These are phyloP conservation scores for Daldinia bambusicola DNA, from an alignment of 495 filamentous ascomycete genomes.

Conservation along the genomic window DNA sequence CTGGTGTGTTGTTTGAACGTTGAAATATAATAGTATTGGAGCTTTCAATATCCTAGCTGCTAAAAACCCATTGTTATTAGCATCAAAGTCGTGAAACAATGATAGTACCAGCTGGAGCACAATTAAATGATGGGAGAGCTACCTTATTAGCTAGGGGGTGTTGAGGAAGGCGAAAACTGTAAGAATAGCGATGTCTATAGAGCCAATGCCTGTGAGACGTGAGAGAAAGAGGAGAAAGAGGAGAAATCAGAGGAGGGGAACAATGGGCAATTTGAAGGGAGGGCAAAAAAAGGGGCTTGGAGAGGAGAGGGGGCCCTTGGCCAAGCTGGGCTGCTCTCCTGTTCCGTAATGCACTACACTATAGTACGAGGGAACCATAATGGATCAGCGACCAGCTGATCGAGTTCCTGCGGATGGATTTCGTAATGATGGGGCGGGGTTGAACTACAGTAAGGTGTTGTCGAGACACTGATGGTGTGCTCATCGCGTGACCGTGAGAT, in stretches of 20 bases:
- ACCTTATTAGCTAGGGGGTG: constrained; percentile 41
- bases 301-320: constrained; percentile 24
- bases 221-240: constrained; percentile 30
- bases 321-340: constrained; percentile 18
- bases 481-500: constrained; percentile 42
- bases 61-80: constrained; percentile 10
- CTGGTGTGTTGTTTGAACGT: constrained; percentile 16
- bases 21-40: constrained; percentile 21
- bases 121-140: constrained; percentile 14
- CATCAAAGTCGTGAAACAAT: background rate
- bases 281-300: constrained; percentile 41
- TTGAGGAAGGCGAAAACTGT: constrained; percentile 34
- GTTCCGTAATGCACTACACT: constrained; percentile 13
- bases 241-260: constrained; percentile 38
- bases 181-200: constrained; percentile 40
- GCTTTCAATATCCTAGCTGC: constrained; percentile 26
- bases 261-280: constrained; percentile 38
- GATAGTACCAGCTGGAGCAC: background rate
- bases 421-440: constrained; percentile 44
- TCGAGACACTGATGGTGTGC: constrained; percentile 41
- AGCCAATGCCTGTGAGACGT: constrained; percentile 43
- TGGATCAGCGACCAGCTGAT: constrained; percentile 45
- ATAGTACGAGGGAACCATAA: constrained; percentile 19
- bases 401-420: constrained; percentile 26
- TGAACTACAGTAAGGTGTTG: constrained; percentile 38